Evolutionary conservation across 2,329 filamentous ascomycete species (phyloP).

Genomic region (Microcyclosporella mali): DNA sequence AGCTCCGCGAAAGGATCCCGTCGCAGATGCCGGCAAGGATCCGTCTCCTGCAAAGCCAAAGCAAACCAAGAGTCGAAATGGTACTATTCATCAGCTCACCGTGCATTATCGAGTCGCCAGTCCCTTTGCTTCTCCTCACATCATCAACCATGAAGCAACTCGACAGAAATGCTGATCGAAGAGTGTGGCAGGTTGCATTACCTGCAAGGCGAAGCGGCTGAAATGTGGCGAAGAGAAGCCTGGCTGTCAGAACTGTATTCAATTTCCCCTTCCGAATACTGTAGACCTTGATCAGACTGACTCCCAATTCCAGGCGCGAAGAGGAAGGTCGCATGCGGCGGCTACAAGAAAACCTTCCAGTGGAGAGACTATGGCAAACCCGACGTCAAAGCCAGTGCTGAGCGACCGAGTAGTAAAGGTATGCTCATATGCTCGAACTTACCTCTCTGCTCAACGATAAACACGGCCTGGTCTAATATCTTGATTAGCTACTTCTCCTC

Average conservation of each 20-base stretch:
- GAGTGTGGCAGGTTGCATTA: constrained; percentile 55
- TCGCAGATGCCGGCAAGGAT: constrained; percentile 11
- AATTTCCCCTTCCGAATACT: neutral
- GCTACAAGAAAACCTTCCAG: constrained; percentile 71
- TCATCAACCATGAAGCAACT: neutral
- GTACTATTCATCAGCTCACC: constrained; percentile 41
- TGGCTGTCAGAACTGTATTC: constrained; percentile 14
- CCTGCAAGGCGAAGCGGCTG: constrained; percentile 65
- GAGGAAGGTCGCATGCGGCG: constrained; percentile 60
- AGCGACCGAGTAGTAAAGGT: constrained; percentile 41
- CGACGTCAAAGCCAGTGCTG: constrained; percentile 44
- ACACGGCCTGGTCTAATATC: neutral
- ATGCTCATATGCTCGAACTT: constrained; percentile 4
- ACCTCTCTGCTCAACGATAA: constrained; percentile 5
- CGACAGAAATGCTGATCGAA: constrained; percentile 19
- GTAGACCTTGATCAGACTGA: neutral
- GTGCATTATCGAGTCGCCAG: constrained; percentile 4
- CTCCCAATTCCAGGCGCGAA: constrained; percentile 35
- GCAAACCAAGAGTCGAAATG: constrained; percentile 70
- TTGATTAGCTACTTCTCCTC: constrained; percentile 11
- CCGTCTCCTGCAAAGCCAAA: constrained; percentile 52
- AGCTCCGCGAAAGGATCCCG: constrained; percentile 15
- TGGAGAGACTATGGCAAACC: constrained; percentile 65
- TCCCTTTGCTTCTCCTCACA: neutral
- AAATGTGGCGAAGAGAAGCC: constrained; percentile 69